Evolutionary conservation across 371 early-diverging fungal species (phyloP), one percentile per base, ranked within the genome.

Genomic region (Mortierella sp.): DNA sequence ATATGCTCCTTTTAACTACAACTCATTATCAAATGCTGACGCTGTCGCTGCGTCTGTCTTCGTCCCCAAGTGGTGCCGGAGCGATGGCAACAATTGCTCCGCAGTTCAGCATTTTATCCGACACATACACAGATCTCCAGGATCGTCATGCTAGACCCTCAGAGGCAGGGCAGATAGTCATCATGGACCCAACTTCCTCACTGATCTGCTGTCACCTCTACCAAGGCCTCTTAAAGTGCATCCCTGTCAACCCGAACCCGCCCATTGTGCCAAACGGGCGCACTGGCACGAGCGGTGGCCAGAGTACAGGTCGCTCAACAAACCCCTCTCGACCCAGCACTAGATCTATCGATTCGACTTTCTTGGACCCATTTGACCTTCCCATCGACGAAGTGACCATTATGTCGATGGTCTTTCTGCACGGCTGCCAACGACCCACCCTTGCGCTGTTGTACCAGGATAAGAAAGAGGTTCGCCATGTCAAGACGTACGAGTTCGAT

Each of bases 361-460:
- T 83, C 49, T 18, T 83, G 54, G 83, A 83, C 29, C 76, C 70
- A 14, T 75, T 74, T 68, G 79, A 79, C 54, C 70, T 78, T 44
- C 93, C 96, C 44, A 89, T 97, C 41, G 92, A 92, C 11, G 97
- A 97, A 78, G 90, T 96, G 44, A 86, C 90, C 3, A 91, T 97
- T 3, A 80, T 96, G 12, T 91, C 93, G 0, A 90, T 96, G 82
- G 87, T 90, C 21, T 95, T 97, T 77, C 79, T 96, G 68, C 90
- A 93, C 35, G 89, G 89, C n/a, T 80, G 82, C 8, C 71, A 78
- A 2, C 81, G 87, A 55, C 94, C 96, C 0, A 91, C 93, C 7
- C 88, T 97, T 12, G 92, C 94, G 10, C 91, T 98, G 27, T 88
- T 98, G 2, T 93, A 94, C 73, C 95, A 96, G 80, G 96, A 97